These are phyloP conservation scores for Ceratocystis cubensis DNA, from an alignment of 2,329 filamentous ascomycete genomes.

Conservation along the genomic window DNA sequence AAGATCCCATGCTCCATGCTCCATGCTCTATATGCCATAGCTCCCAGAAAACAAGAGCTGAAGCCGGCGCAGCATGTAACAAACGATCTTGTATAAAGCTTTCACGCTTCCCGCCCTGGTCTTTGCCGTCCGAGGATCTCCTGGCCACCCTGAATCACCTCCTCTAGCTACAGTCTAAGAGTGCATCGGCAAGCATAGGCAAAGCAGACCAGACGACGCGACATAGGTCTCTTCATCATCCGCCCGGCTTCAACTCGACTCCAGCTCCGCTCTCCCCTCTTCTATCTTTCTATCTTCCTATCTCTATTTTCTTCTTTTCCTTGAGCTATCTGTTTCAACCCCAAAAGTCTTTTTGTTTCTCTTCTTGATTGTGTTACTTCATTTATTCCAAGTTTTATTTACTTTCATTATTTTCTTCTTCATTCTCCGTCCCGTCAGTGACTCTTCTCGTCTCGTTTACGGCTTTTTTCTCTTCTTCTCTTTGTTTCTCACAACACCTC, in stretches of 20 bases:
- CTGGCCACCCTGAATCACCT: background rate
- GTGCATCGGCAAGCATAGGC: background rate
- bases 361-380: background rate
- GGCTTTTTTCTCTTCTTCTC: background rate
- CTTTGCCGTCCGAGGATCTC: background rate
- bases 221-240: background rate
- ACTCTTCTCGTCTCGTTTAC: background rate
- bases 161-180: constrained; percentile 1
- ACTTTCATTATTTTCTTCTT: background rate
- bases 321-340: background rate
- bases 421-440: background rate
- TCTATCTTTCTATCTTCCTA: background rate
- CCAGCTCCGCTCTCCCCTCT: background rate
- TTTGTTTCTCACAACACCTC: background rate
- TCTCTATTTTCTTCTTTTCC: background rate
- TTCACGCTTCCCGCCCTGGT: background rate
- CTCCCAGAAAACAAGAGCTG: no score
- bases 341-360: background rate
- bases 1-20: background rate
- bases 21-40: background rate
- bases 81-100: background rate
- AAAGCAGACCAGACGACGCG: background rate
- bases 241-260: background rate
- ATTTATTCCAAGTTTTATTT: background rate
- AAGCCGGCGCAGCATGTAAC: no score